A percentile compares a stretch with the other conserved stretches of the same genome.
Evolutionary conservation across 2,329 filamentous ascomycete genomes (phyloP).

Genomic region (Trichoderma pleuroti): DNA sequence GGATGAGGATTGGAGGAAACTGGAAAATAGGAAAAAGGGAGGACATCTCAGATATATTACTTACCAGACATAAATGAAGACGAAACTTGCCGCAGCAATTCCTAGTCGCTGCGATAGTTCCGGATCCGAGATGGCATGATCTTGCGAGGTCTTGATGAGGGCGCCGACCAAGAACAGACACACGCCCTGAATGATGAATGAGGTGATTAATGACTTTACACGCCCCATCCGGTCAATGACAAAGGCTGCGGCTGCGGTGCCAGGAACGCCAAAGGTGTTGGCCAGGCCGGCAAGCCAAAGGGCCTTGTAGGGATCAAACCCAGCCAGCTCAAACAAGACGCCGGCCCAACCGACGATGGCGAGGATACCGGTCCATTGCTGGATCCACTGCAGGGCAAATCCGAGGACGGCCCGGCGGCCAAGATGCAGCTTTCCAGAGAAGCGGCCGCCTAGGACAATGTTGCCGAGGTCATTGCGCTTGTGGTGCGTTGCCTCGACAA

Average conservation of each 20-base stretch:
- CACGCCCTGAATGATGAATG: constrained; percentile 30
- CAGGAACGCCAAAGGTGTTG: constrained; percentile 50
- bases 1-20: background rate
- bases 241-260: constrained; percentile 48
- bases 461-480: constrained; percentile 38
- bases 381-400: constrained; percentile 41
- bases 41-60: background rate
- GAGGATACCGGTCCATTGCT: constrained; percentile 43
- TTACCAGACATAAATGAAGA: constrained; percentile 28
- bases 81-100: constrained; percentile 26
- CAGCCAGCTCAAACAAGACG: constrained; percentile 25
- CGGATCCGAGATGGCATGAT: constrained; percentile 15
- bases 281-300: constrained; percentile 45
- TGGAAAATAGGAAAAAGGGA: background rate
- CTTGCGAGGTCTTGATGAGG: constrained; percentile 30
- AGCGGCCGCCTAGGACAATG: constrained; percentile 36
- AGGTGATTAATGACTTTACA: constrained; percentile 29
- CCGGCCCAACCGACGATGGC: constrained; percentile 38
- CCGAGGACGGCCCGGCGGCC: constrained; percentile 40
- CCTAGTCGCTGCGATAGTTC: constrained; percentile 22
- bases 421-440: constrained; percentile 36
- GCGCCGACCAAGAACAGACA: constrained; percentile 32
- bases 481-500: constrained; percentile 37
- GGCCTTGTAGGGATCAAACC: constrained; percentile 26
- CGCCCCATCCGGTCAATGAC: constrained; percentile 50